Evolutionary conservation across 1,139 yeast genomes (phyloP).

Genomic region (Sugiyamaella grinbergsii): DNA sequence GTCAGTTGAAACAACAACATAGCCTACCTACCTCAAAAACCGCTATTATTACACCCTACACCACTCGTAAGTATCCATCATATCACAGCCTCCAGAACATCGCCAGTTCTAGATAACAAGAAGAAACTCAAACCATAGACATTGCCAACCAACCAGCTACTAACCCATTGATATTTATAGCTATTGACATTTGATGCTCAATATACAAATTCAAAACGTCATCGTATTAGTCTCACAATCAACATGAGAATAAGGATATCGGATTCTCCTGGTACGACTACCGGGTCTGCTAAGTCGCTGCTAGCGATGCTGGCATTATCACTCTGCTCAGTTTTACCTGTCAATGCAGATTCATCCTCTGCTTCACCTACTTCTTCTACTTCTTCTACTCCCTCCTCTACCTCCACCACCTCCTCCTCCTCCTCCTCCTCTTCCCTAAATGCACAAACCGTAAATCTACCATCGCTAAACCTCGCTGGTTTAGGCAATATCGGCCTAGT

Average conservation of each 20-base stretch:
- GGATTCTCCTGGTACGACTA: neutral
- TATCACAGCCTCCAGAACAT: no score
- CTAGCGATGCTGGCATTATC: slow-evolving; percentile 1
- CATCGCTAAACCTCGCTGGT: slow-evolving; percentile 33
- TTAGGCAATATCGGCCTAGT: slow-evolving; percentile 58
- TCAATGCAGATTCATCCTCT: neutral
- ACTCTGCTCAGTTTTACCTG: neutral
- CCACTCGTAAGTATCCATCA: no score
- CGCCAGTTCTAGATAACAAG: no score
- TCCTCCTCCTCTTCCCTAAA: slow-evolving; percentile 1
- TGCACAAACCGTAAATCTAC: slow-evolving; percentile 32
- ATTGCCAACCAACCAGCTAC: no score
- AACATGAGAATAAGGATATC: slow-evolving; percentile 5
- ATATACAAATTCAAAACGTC: no score
- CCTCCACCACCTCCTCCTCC: neutral
- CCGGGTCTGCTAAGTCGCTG: neutral
- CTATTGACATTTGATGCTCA: no score
- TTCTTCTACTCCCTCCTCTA: neutral
- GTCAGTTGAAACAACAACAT: no score
- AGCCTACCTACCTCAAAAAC: no score
- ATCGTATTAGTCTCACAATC: neutral
- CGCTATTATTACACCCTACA: no score
- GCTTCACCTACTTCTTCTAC: neutral
- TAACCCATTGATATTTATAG: no score
- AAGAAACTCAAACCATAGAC: no score